These are phyloP conservation scores for Croton setiger DNA, from an alignment of 441 rosid species.

Conservation along the genomic window DNA sequence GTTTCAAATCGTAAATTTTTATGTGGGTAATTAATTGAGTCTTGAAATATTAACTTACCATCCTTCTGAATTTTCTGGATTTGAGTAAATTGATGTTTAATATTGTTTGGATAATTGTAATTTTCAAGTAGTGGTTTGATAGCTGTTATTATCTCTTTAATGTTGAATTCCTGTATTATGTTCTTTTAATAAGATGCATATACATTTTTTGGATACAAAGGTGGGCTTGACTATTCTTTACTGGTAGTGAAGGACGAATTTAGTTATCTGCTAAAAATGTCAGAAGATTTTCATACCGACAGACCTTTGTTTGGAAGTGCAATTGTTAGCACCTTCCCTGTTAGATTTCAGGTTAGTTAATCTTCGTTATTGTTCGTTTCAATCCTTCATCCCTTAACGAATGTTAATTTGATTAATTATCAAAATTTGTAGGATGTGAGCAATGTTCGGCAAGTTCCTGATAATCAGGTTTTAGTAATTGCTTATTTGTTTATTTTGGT, in stretches of 20 bases:
- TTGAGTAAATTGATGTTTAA: too few relatives aligned
- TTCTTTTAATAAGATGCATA: too few relatives aligned
- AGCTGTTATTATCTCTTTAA: too few relatives aligned
- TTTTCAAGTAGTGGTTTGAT: too few relatives aligned
- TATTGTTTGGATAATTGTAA: too few relatives aligned
- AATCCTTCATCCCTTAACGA: neutral
- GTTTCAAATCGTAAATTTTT: too few relatives aligned
- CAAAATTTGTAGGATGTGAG: slow-evolving; percentile 56
- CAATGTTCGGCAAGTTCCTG: slow-evolving; percentile 67
- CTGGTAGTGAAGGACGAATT: neutral
- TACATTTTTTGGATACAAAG: too few relatives aligned
- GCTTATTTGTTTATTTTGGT: neutral
- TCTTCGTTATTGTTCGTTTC: neutral
- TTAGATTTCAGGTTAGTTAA: slow-evolving; percentile 48
- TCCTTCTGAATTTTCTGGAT: too few relatives aligned
- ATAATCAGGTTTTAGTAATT: slow-evolving; percentile 51
- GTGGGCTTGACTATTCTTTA: neutral
- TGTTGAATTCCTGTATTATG: too few relatives aligned
- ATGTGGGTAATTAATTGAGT: too few relatives aligned
- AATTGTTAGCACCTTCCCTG: slow-evolving; percentile 42
- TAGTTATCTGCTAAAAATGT: slow-evolving; percentile 26
- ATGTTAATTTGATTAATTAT: slow-evolving; percentile 6
- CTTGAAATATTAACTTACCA: too few relatives aligned
- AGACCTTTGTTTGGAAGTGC: slow-evolving; percentile 65
- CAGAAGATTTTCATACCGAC: slow-evolving; percentile 30